Base-by-base conservation (phyloP, 805 yeast genomes). In the Lipomyces orientalis region DNA sequence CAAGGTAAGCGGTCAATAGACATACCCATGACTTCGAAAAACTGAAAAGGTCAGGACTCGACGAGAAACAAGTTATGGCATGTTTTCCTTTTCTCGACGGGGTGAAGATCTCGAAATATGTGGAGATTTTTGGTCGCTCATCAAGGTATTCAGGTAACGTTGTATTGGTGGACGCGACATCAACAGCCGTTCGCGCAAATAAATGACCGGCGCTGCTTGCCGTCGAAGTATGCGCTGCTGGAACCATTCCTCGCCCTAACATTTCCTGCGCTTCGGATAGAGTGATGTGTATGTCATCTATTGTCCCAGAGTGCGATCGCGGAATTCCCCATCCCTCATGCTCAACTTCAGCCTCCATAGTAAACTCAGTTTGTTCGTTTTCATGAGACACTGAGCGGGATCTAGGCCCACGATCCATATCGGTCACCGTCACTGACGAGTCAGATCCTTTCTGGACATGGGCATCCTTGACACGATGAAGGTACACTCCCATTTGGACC, bases 401-500 rank as follows among this genome's bases (percentile, higher is more conserved):
- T 19, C 49, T 43, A 43, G 49, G n/a, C 6, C 22, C 49, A 43
- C 49, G 49, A 19, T 43, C 49, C 22, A 43, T 19, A 14, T 16
- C 49, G 58, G 46, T 59, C 29, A 39, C 56, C 8, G 55, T 35
- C 14, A 55, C 52, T 55, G 59, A 43, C 52, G 61, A 56, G 7
- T 66, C 66, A 33, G 61, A 66, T 34, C 51, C 60, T 10, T 60
- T 61, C 25, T 46, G 60, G 14, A 54, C 54, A 6, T 39, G 39
- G 14, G 64, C 39, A 9, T 61, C 51, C 34, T 77, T 78, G 1
- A 87, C 87, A 54, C 88, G 74, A 69, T 86, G 88, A 54, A 86
- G 74, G 73, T 86, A 86, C 8, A 86, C 88, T 6, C 88, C 88
- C 74, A 86, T 81, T 68, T 86, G 88, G 81, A 2, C 83, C 16